Evolutionary conservation across 352 stramenopile species (phyloP).

Genomic region (Phytopythium mirpurense): DNA sequence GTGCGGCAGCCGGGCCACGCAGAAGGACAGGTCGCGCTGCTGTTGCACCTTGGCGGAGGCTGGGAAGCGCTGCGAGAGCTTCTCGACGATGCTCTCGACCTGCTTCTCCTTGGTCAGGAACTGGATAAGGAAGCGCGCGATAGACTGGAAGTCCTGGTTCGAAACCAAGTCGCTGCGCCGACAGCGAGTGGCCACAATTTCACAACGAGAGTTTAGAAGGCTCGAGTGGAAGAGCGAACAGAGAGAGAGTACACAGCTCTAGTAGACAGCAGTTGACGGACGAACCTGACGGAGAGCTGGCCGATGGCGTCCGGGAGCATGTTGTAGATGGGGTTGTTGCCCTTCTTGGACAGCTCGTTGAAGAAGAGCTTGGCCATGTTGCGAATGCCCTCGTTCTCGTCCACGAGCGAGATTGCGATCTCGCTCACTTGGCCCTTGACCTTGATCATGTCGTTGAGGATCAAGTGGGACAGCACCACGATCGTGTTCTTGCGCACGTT

Average conservation of each 20-base stretch:
- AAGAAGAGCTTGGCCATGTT: constrained; percentile 96
- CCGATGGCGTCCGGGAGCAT: constrained; percentile 97
- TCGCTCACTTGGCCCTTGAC: constrained; percentile 95
- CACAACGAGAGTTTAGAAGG: too few species aligned
- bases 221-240: too few species aligned
- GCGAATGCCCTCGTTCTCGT: constrained; percentile 90
- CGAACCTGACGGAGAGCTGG: constrained; percentile 80
- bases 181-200: background rate
- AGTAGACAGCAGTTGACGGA: too few species aligned
- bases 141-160: constrained; percentile 89
- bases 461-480: constrained; percentile 97
- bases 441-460: constrained; percentile 99
- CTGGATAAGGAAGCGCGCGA: constrained; percentile 95
- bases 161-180: constrained; percentile 61
- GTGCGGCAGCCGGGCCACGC: constrained; percentile 90
- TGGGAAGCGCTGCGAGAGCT: constrained; percentile 93
- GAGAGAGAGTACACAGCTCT: too few species aligned
- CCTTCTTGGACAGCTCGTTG: constrained; percentile 94
- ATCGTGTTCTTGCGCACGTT: constrained; percentile 95
- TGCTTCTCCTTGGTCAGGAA: constrained; percentile 97
- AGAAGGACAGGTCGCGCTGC: constrained; percentile 92
- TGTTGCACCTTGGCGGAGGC: constrained; percentile 67
- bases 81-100: constrained; percentile 82
- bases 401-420: constrained; percentile 94
- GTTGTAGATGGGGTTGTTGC: constrained; percentile 98